phyloP scores from a whole-genome alignment of 371 early-diverging fungal species.

The Haplosporangium sp. region DNA sequence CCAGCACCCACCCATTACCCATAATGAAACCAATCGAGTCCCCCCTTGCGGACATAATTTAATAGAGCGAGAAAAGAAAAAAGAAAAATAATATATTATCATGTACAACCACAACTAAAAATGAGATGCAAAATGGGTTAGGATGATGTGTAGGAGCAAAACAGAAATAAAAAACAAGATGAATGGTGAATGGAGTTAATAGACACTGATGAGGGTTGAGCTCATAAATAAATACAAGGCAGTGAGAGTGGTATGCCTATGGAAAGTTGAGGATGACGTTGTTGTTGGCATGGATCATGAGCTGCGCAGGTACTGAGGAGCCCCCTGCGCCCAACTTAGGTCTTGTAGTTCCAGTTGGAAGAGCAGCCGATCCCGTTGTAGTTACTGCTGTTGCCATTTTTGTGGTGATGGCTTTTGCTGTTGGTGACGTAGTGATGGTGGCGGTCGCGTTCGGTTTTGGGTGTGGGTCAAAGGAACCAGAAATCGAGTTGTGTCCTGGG shows the following conservation, averaged over 20 bases:
- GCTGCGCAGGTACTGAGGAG: constrained; percentile 17
- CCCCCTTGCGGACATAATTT: too few relatives aligned
- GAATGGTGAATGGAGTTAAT: too few relatives aligned
- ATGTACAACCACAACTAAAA: too few relatives aligned
- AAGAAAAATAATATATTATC: too few relatives aligned
- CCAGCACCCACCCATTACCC: too few relatives aligned
- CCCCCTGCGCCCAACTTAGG: constrained; percentile 24
- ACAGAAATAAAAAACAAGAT: too few relatives aligned
- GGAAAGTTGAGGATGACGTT: constrained; percentile 33
- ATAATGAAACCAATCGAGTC: too few relatives aligned
- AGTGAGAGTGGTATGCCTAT: background rate
- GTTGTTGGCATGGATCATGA: constrained; percentile 44
- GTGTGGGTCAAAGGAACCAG: constrained; percentile 14
- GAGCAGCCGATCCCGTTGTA: background rate
- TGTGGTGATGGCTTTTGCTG: background rate
- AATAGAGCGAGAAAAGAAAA: too few relatives aligned
- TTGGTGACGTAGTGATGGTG: background rate
- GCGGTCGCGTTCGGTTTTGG: background rate
- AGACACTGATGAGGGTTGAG: background rate
- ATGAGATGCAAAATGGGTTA: too few relatives aligned
- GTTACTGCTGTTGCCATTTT: background rate
- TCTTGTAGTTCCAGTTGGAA: background rate
- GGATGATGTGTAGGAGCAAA: too few relatives aligned
- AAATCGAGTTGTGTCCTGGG: constrained; percentile 16
- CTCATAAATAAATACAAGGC: background rate